Base-by-base conservation (phyloP, 1,139 yeast genomes). In the Lodderomyces margitis region DNA sequence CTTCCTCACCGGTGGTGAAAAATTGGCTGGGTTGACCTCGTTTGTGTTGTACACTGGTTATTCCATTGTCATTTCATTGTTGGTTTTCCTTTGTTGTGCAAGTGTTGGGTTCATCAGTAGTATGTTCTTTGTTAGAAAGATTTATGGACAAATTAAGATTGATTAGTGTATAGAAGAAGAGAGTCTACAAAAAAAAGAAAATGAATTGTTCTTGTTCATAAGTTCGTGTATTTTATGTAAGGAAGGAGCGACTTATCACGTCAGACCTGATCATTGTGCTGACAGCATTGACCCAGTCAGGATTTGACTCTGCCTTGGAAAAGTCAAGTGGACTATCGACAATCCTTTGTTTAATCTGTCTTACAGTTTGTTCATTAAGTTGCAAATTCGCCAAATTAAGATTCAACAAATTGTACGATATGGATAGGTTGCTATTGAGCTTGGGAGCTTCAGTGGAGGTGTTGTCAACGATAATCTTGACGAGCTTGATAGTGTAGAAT, bases 31-130 rank as follows among this genome's bases (percentile, higher is more conserved):
- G 5, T 71, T 87, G 45, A 75, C 86, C 2, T 87, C 96, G 2
- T 66, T 87, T 39, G 82, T 87, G 21, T 69, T 92, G 45, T 92
- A 89, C 58, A 68, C 86, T 37, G 96, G 96, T n/a, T 92, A 92
- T 69, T 84, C 95, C 3, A 51, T 77, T 17, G 74, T 91, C 43
- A 80, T 88, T 46, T 81, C 95, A 34, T 62, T 76, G 40, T 66
- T 86, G 49, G 79, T 85, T 38, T 92, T 94, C 66, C 66, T 92
- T 41, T 75, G 89, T 45, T 87, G 96, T 51, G 98, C 98, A 39
- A 69, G 96, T 2, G 75, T 91, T 54, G 98, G 98, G 2, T 88
- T 87, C 68, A 52, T 87, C 40, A 76, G 89, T 50, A 76, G 83
- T 52, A 76, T 87, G 66, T 63, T 81, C 55, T 87, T 94, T 58